Evolutionary conservation across 2,329 filamentous ascomycete genomes (phyloP).

Genomic region (Xylaria sp.): DNA sequence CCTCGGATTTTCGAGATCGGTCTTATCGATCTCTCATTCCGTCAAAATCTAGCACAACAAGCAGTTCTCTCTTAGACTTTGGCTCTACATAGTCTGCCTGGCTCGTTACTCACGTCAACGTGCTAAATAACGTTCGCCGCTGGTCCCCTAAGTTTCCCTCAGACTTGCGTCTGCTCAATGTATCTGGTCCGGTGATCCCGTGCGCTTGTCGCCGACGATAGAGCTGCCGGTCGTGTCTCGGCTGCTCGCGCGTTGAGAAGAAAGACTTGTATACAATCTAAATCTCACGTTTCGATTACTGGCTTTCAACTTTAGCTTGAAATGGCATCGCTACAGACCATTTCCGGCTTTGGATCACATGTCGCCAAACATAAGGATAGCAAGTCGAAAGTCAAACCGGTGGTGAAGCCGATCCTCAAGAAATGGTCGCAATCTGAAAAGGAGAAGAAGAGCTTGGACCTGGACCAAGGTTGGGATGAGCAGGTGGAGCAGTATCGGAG

Average conservation of each 20-base stretch:
- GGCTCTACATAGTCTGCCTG: slow-evolving; percentile 4
- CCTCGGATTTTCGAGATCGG: slow-evolving; percentile 15
- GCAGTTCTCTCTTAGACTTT: slow-evolving; percentile 5
- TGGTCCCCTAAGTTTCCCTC: slow-evolving; percentile 2
- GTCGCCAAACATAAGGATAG: slow-evolving; percentile 52
- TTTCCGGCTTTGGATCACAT: slow-evolving; percentile 47
- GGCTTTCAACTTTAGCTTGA: slow-evolving; percentile 21
- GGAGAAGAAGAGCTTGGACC: slow-evolving; percentile 71
- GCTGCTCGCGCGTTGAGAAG: slow-evolving; percentile 16
- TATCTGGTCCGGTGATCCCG: slow-evolving; percentile 34
- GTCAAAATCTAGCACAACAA: not conserved
- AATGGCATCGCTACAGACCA: slow-evolving; percentile 54
- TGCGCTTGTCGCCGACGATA: slow-evolving; percentile 32
- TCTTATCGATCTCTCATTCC: slow-evolving; percentile 10
- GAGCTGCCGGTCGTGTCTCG: slow-evolving; percentile 18
- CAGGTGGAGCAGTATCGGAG: slow-evolving; percentile 56
- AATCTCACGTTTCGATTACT: slow-evolving; percentile 9
- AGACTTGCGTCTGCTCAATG: slow-evolving; percentile 31
- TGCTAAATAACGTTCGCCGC: slow-evolving; percentile 1
- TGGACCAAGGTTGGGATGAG: slow-evolving; percentile 70
- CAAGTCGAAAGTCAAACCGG: slow-evolving; percentile 60
- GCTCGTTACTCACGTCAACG: slow-evolving; percentile 6
- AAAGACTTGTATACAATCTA: slow-evolving; percentile 32
- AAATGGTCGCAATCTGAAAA: slow-evolving; percentile 62
- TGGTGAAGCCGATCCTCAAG: slow-evolving; percentile 72